Conservation (phyloP, 2,329 filamentous ascomycete species). For the Pseudogymnoascus sp. region DNA sequence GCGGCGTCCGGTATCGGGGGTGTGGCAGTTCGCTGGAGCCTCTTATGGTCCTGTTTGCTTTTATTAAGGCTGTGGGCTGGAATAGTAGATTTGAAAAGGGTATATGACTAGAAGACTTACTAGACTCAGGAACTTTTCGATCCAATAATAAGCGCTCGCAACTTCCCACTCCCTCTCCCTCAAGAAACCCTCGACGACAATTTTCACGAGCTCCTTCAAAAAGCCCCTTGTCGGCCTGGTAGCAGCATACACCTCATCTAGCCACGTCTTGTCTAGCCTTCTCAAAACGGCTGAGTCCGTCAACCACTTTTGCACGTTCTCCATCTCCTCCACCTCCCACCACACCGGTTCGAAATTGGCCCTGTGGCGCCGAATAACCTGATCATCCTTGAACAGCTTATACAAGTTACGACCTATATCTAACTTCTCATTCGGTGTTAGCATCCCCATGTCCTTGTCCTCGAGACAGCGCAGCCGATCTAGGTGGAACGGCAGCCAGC, state of each 20-base stretch:
- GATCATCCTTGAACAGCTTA: not conserved
- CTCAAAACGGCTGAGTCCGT: not conserved
- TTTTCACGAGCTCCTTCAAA: not conserved
- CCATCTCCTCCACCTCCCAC: not conserved
- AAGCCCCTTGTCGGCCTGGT: not conserved
- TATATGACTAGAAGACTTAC: not conserved
- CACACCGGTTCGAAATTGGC: not conserved
- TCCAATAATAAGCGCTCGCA: not conserved
- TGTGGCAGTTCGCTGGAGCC: not conserved
- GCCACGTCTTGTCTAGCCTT: not conserved
- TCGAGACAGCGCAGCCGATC: not conserved
- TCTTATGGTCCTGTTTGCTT: not conserved
- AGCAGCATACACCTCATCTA: not conserved
- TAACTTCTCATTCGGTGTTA: not conserved
- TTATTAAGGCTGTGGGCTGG: not conserved
- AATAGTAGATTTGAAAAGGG: not conserved
- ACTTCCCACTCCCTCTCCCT: not conserved
- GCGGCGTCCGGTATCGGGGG: not conserved
- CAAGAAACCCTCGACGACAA: not conserved
- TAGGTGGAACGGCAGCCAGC: not conserved
- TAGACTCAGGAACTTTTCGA: not conserved
- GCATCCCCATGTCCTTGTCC: not conserved
- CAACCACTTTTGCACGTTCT: not conserved
- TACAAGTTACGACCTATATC: not conserved
- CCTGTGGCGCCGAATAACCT: not conserved